phyloP scores from a whole-genome alignment of 2,329 filamentous ascomycete genomes.

The Pseudogymnoascus sp. region DNA sequence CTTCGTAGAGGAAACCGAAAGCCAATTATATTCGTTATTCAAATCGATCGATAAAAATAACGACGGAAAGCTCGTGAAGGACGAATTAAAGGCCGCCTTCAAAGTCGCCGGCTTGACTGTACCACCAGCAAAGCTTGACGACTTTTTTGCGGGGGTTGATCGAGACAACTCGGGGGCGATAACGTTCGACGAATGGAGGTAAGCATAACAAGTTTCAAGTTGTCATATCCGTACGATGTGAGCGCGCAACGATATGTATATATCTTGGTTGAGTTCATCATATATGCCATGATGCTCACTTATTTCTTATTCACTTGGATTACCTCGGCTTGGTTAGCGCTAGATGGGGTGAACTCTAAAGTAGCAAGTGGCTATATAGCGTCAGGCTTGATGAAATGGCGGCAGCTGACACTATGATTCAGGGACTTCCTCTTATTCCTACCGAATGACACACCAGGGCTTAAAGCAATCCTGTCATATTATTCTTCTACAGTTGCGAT shows the following conservation, averaged over 20 bases:
- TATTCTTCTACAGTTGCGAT: constrained; percentile 85
- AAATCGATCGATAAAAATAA: constrained; percentile 77
- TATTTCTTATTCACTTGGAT: neutral
- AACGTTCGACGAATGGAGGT: constrained; percentile 95
- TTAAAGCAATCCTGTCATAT: constrained; percentile 81
- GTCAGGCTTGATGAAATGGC: neutral
- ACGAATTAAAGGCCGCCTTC: constrained; percentile 77
- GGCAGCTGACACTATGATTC: constrained; percentile 15
- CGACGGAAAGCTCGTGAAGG: constrained; percentile 79
- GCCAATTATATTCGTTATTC: constrained; percentile 76
- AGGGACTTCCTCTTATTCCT: constrained; percentile 95
- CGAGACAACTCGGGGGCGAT: constrained; percentile 67
- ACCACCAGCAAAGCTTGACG: constrained; percentile 67
- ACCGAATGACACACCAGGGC: constrained; percentile 59
- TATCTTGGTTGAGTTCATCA: neutral
- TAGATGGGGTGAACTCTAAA: neutral
- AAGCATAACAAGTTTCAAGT: constrained; percentile 35
- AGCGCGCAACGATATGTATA: neutral
- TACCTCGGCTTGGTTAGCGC: neutral
- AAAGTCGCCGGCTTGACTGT: constrained; percentile 71
- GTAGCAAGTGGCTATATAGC: neutral
- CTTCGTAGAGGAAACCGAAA: constrained; percentile 84
- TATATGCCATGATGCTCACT: neutral
- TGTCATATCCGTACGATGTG: neutral
- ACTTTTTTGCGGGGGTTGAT: constrained; percentile 88